Evolutionary conservation across 345 rosid genomes (phyloP), one percentile per base, ranked within the genome.

Genomic region (Durio zibethinus): DNA sequence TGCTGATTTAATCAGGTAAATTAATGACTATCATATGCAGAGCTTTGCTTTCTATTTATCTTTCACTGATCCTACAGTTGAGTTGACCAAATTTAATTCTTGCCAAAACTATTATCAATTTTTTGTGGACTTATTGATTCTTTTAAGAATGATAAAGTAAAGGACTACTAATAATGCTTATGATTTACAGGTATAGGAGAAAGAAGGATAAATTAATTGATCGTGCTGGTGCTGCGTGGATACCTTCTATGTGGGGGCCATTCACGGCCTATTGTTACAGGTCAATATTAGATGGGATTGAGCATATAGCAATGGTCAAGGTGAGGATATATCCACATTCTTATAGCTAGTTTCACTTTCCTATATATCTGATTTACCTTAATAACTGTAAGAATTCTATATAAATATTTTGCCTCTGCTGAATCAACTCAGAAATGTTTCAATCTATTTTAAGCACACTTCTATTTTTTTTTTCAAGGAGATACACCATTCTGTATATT

Each of bases 251-350:
- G 91, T 93, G 99, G 99, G 98, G 98, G 20, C 92, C 93, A 65
- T 95, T 95, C 82, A 89, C 82, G 10, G 96, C 94, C 48, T 84
- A 90, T 77, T 95, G 97, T 78, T 91, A 91, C 75, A 86, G 78
- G 77, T 95, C 99, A 5, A 80, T 87, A 68, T n/a, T 95, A 76
- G 99, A 95, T 81, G 98, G 96, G 64, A 95, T 90, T 60, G 97
- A 94, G 86, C 99, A 95, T 85, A 88, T 95, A 80, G 99, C 99
- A 23, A 95, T 95, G 98, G 99, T 93, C 75, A 95, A 93, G 98
- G 99, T 95, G 76, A 87, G 91, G 63, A 70, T 11, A 50, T 31
- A 29, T 8, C 9, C 9, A 23, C 12, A 48, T 47, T 15, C 56
- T 27, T 68, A 68, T 68, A 67, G 33, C 5, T 4, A 38, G 48